Conservation (phyloP, 2,329 filamentous ascomycete genomes). For the Cercospora citrullina region DNA sequence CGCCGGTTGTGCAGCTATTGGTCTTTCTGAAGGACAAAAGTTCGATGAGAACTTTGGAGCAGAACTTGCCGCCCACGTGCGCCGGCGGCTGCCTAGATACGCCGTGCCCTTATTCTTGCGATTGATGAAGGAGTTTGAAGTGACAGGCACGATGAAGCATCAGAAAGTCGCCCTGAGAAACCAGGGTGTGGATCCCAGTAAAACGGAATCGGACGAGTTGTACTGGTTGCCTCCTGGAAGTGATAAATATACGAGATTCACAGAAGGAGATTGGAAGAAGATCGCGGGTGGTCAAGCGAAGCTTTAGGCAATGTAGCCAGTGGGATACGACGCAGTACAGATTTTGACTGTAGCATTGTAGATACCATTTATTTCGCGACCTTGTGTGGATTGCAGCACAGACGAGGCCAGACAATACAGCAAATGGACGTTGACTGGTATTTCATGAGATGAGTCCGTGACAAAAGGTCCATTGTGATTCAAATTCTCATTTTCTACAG, state of each 20-base stretch:
- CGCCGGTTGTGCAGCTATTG: conserved; percentile 75
- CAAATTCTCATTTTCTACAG: neutral
- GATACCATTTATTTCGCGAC: neutral
- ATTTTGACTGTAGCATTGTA: neutral
- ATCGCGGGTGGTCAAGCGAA: conserved; percentile 69
- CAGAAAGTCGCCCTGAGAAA: conserved; percentile 73
- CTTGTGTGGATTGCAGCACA: neutral
- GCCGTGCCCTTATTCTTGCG: conserved; percentile 78
- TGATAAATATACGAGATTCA: conserved; percentile 66
- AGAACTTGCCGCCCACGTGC: conserved; percentile 62
- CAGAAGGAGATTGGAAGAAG: conserved; percentile 65
- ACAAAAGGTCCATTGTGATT: neutral
- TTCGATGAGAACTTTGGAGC: conserved; percentile 41
- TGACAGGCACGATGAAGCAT: conserved; percentile 86
- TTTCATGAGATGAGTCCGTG: neutral
- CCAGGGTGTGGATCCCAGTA: conserved; percentile 69
- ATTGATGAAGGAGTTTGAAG: conserved; percentile 60
- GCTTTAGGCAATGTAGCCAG: conserved; percentile 54
- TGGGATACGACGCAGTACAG: neutral
- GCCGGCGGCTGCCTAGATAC: conserved; percentile 65
- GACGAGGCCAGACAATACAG: neutral
- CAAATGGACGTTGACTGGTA: neutral
- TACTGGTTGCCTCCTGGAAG: conserved; percentile 66
- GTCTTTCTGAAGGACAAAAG: conserved; percentile 47
- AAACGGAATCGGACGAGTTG: conserved; percentile 53